These are phyloP conservation scores for Trametes hirsuta DNA, from an alignment of 1,284 basidiomycete species.

Conservation along the genomic window DNA sequence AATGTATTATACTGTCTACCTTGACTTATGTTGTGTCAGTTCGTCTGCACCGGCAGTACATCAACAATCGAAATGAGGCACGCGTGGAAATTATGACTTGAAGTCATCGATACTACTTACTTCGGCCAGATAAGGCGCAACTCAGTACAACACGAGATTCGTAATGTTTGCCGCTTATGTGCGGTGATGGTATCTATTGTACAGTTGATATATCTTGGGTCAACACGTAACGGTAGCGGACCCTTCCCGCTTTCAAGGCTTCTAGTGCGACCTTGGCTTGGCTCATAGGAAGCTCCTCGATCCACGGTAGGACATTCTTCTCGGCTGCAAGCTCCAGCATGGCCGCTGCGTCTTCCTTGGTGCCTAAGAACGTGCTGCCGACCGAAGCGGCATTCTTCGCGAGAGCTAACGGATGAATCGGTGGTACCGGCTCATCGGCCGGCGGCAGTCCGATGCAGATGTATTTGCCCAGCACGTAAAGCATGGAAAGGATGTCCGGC, in stretches of 20 bases:
- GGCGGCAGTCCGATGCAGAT: slow-evolving; percentile 60
- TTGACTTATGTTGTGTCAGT: too few species aligned
- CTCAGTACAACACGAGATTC: too few species aligned
- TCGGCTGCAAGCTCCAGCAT: slow-evolving; percentile 65
- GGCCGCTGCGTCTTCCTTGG: slow-evolving; percentile 61
- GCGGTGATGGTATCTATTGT: not conserved
- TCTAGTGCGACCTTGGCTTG: slow-evolving; percentile 57
- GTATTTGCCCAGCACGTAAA: slow-evolving; percentile 56
- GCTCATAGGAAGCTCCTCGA: slow-evolving; percentile 62
- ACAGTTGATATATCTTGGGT: slow-evolving; percentile 38
- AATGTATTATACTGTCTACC: too few species aligned
- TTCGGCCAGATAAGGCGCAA: too few species aligned
- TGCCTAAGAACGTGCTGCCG: slow-evolving; percentile 59
- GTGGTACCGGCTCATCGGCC: slow-evolving; percentile 41
- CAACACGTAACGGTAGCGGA: slow-evolving; percentile 55
- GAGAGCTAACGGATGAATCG: slow-evolving; percentile 39
- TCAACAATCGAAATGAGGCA: too few species aligned
- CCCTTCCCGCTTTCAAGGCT: slow-evolving; percentile 53
- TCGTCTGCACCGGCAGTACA: too few species aligned
- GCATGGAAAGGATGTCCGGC: slow-evolving; percentile 46
- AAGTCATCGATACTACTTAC: too few species aligned
- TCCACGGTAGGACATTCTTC: slow-evolving; percentile 54
- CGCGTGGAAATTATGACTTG: too few species aligned
- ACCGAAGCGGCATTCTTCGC: slow-evolving; percentile 42
- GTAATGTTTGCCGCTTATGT: too few species aligned